Evolutionary conservation across 2,329 filamentous ascomycete genomes (phyloP), one percentile per base, ranked within the genome.

Genomic region (Colletotrichum sp.): DNA sequence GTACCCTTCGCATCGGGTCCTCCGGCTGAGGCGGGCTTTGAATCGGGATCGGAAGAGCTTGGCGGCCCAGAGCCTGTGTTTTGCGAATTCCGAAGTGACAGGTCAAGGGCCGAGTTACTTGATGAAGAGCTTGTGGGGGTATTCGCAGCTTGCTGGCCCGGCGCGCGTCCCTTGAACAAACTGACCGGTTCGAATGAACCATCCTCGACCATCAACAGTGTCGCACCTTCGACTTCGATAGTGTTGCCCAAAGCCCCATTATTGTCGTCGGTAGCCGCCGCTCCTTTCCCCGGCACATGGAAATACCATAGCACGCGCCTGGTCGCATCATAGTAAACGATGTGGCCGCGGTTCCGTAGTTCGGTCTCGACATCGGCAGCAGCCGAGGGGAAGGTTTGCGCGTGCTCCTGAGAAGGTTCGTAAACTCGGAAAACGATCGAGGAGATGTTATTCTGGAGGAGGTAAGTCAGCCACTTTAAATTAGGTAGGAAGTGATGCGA

Each of bases 231-330:
- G 34, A 86, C 82, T 52, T 88, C 86, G 65, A 90, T 81, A 64
- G 81, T 84, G 12, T 82, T 79, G n/a, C 84, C 84, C 44, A 89
- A 84, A 34, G 77, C 78, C 2, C 62, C 22, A 79, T 77, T 18
- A 75, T 78, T 34, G 16, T 64, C 36, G 44, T 52, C 30, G 71
- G 36, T 32, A 15, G 71, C 72, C 28, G 64, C 62, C 36, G 82
- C 85, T 69, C 88, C 86, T 78, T 87, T 89, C 68, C 82, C 84
- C 4, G 83, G 76, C 24, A 91, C 83, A 30, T 86, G 86, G 79
- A 92, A 92, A 75, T 88, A 86, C 91, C 91, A 92, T 70, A 92
- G 82, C 12, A 85, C 87, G 60, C 87, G 87, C 75, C 89, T 85
- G 44, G 83, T 83, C 13, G 86, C 82, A 81, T 92, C 91, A 79